Percentiles rank a stretch among this genome's conserved stretches.
phyloP scores from a whole-genome alignment of 2,329 filamentous ascomycete species.

The Beauveria sp. region DNA sequence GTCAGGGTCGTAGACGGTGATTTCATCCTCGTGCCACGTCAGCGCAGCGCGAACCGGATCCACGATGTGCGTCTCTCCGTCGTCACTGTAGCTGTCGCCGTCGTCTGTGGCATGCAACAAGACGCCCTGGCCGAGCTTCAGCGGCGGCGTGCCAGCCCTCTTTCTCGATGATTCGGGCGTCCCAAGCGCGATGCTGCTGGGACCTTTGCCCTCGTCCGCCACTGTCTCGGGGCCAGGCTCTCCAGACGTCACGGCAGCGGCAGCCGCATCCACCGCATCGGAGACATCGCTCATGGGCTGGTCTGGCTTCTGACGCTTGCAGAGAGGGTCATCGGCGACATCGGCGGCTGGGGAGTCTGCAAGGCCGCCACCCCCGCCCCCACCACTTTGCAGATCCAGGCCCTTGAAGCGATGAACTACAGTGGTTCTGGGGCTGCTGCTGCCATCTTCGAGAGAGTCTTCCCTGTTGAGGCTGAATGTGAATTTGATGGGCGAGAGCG shows the following conservation, averaged over 20 bases:
- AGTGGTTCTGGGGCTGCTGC: conserved; percentile 43
- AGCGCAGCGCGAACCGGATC: conserved; percentile 51
- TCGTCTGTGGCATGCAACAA: conserved; percentile 12
- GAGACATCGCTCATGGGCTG: conserved; percentile 22
- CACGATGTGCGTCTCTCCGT: conserved; percentile 30
- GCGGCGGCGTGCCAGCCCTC: conserved; percentile 32
- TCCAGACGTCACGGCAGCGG: neutral
- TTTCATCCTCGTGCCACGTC: conserved; percentile 62
- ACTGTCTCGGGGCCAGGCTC: neutral
- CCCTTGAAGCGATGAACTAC: conserved; percentile 46
- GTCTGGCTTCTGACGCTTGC: conserved; percentile 32
- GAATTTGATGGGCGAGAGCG: conserved; percentile 32
- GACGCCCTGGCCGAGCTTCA: conserved; percentile 19
- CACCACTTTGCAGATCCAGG: conserved; percentile 37
- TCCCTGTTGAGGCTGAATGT: conserved; percentile 34
- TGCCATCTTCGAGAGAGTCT: conserved; percentile 35
- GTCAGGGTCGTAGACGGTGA: conserved; percentile 56
- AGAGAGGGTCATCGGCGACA: conserved; percentile 23
- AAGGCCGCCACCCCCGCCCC: conserved; percentile 33
- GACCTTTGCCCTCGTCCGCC: neutral
- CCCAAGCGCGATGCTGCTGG: neutral
- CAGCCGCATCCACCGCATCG: neutral
- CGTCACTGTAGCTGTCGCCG: conserved; percentile 16
- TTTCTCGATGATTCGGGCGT: conserved; percentile 18
- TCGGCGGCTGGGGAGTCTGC: conserved; percentile 11